A percentile compares a stretch with the other conserved stretches of the same genome.
phyloP scores from a whole-genome alignment of 352 stramenopile genomes.

The Phytophthora sojae region DNA sequence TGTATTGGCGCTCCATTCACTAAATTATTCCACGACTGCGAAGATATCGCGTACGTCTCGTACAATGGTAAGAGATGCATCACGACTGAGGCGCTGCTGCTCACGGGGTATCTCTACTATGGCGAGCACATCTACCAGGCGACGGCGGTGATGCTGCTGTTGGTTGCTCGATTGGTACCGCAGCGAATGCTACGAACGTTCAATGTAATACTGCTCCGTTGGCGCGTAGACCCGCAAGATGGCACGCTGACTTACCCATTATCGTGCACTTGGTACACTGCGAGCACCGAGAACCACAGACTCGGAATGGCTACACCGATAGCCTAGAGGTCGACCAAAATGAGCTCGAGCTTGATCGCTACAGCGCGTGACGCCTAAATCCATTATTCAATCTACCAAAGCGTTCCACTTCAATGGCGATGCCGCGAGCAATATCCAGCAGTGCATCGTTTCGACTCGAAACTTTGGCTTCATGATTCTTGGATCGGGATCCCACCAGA shows the following conservation, averaged over 20 bases:
- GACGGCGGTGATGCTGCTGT: constrained; percentile 15
- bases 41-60: constrained; percentile 17
- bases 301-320: not conserved
- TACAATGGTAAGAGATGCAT: constrained; percentile 22
- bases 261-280: constrained; percentile 26
- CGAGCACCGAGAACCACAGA: constrained; percentile 11
- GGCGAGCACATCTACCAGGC: constrained; percentile 30
- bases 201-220: constrained; percentile 29
- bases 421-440: constrained; percentile 8
- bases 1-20: constrained; percentile 19
- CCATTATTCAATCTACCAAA: not conserved
- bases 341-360: not conserved
- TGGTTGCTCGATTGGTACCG: constrained; percentile 19
- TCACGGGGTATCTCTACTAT: constrained; percentile 26
- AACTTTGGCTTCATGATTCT: constrained; percentile 13
- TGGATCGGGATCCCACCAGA: not conserved
- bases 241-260: constrained; percentile 8
- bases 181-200: constrained; percentile 24
- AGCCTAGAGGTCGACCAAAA: not conserved
- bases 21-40: constrained; percentile 14
- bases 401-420: not conserved
- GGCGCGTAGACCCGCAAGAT: constrained; percentile 18
- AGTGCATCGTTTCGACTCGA: not conserved
- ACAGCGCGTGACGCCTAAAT: not conserved
- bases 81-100: constrained; percentile 11